Evolutionary conservation across 108 stramenopile genomes (phyloP).

Genomic region (Chaetoceros muelleri): DNA sequence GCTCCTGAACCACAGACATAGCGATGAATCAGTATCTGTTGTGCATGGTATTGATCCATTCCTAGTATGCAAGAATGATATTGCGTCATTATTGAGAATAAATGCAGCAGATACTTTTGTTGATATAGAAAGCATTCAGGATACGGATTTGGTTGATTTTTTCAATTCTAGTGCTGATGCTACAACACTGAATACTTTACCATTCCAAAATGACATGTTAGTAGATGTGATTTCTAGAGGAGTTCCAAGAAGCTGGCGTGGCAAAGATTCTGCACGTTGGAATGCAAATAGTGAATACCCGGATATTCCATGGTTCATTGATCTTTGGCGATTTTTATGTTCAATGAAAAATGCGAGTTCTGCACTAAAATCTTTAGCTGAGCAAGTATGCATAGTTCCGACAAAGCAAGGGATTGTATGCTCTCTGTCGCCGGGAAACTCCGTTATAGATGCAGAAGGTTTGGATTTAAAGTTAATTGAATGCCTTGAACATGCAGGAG

Average conservation of each 20-base stretch:
- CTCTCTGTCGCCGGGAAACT: slow-evolving; percentile 4
- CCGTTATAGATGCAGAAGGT: slow-evolving; percentile 3
- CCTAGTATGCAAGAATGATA: slow-evolving; percentile 2
- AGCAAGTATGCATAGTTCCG: slow-evolving; percentile 10
- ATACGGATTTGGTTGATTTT: background rate
- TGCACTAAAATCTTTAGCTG: background rate
- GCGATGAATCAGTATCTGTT: slow-evolving; percentile 1
- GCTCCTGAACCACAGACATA: slow-evolving; percentile 6
- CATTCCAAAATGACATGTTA: slow-evolving; percentile 2
- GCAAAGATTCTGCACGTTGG: background rate
- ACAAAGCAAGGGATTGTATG: slow-evolving; percentile 1
- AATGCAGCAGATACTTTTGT: slow-evolving; percentile 5
- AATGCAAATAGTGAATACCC: background rate
- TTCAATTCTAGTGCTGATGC: background rate
- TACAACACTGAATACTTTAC: slow-evolving; percentile 1
- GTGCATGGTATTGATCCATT: slow-evolving; percentile 8
- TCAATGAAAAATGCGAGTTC: background rate
- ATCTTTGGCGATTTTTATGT: slow-evolving; percentile 5
- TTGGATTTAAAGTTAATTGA: background rate
- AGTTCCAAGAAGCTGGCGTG: slow-evolving; percentile 6
- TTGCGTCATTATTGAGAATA: background rate
- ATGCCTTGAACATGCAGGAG: background rate
- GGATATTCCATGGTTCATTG: slow-evolving; percentile 1
- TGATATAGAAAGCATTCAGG: background rate
- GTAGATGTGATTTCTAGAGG: slow-evolving; percentile 9